phyloP scores from a whole-genome alignment of 768 basidiomycete genomes.

The Erythrobasidium yunnanense region DNA sequence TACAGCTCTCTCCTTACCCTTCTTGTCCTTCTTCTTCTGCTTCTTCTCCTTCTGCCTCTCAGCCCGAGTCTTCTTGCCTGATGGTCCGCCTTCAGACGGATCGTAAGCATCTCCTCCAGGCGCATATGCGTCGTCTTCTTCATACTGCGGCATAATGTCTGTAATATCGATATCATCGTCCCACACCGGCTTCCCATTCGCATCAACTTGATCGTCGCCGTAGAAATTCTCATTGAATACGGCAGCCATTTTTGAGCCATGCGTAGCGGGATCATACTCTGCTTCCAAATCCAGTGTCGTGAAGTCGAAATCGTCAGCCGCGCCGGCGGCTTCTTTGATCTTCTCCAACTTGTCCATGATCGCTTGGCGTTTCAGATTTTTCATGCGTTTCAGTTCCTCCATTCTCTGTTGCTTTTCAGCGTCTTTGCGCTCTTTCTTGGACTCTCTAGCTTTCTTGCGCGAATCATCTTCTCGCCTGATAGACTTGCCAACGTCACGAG shows the following conservation, averaged over 20 bases:
- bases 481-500: conserved; percentile 50
- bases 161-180: conserved; percentile 75
- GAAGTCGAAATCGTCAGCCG: conserved; percentile 45
- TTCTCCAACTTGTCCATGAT: conserved; percentile 61
- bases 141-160: conserved; percentile 48
- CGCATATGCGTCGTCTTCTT: conserved; percentile 48
- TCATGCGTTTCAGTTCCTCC: conserved; percentile 71
- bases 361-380: conserved; percentile 74
- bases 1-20: conserved; percentile 32
- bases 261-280: conserved; percentile 79
- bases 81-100: neutral
- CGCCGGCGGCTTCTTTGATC: conserved; percentile 61
- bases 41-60: conserved; percentile 47
- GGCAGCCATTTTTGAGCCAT: conserved; percentile 69
- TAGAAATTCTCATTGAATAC: conserved; percentile 53
- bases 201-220: conserved; percentile 42
- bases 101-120: conserved; percentile 36
- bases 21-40: conserved; percentile 40
- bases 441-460: conserved; percentile 73
- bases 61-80: conserved; percentile 26
- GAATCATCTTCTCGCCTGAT: conserved; percentile 60
- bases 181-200: conserved; percentile 70
- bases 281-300: conserved; percentile 71
- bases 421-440: conserved; percentile 65
- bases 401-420: conserved; percentile 60